Percentiles rank a stretch among this genome's conserved stretches.
Evolutionary conservation across 495 filamentous ascomycete genomes (phyloP).

Genomic region (Penicillium robsamsonii): DNA sequence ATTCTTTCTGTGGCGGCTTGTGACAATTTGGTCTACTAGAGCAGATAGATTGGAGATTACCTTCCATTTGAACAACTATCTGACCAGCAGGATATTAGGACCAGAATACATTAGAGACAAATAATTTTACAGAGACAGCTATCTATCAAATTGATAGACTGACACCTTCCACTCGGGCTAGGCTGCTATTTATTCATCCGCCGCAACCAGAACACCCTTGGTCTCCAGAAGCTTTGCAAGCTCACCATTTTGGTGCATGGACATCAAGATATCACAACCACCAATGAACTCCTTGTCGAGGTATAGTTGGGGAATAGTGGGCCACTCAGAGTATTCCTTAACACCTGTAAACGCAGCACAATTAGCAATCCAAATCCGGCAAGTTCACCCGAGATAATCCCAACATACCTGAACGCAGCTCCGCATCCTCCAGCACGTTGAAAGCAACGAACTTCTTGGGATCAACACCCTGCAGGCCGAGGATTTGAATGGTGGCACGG

Average conservation of each 20-base stretch:
- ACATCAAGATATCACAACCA: slow-evolving; percentile 93
- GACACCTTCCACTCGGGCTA: slow-evolving; percentile 4
- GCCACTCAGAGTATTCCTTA: slow-evolving; percentile 98
- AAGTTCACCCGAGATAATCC: not conserved
- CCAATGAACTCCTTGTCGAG: slow-evolving; percentile 93
- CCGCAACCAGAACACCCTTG: slow-evolving; percentile 73
- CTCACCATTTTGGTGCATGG: slow-evolving; percentile 96
- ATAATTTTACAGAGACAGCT: slow-evolving; percentile 23
- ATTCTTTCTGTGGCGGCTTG: not conserved
- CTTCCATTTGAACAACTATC: slow-evolving; percentile 4
- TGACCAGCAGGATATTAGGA: slow-evolving; percentile 16
- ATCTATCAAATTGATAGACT: not conserved
- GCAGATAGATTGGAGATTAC: not conserved
- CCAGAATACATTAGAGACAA: slow-evolving; percentile 12
- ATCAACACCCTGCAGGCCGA: slow-evolving; percentile 92
- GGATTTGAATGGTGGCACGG: slow-evolving; percentile 88
- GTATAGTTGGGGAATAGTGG: slow-evolving; percentile 96
- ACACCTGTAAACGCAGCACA: slow-evolving; percentile 59
- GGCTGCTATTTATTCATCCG: slow-evolving; percentile 37
- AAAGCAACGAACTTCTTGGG: slow-evolving; percentile 95
- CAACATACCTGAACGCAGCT: slow-evolving; percentile 74
- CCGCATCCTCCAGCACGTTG: slow-evolving; percentile 90
- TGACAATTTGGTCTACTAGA: not conserved
- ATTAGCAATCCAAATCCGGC: slow-evolving; percentile 3
- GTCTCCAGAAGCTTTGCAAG: slow-evolving; percentile 87